These are phyloP conservation scores for Pestalotiopsis sp. DNA, from an alignment of 2,329 filamentous ascomycete species.

Conservation along the genomic window DNA sequence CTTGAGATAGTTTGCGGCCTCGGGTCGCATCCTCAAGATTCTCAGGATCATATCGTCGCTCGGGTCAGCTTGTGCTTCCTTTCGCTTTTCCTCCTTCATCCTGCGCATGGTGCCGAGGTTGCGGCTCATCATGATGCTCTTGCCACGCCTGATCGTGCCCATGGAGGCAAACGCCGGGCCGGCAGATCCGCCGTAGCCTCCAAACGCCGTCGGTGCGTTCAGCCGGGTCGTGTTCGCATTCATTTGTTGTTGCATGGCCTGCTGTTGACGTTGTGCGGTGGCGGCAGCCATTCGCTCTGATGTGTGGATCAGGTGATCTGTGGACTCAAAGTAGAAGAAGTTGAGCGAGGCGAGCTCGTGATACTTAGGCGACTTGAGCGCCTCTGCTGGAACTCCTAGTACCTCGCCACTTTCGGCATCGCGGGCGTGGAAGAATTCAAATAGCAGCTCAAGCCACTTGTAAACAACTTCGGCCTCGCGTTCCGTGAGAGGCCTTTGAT, in stretches of 20 bases:
- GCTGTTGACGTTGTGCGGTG: constrained; percentile 74
- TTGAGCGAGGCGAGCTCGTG: constrained; percentile 95
- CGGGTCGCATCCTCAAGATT: constrained; percentile 92
- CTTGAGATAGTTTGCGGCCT: constrained; percentile 84
- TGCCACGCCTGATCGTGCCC: constrained; percentile 66
- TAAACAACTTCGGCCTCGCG: constrained; percentile 95
- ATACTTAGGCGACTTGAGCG: constrained; percentile 96
- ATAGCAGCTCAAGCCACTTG: constrained; percentile 87
- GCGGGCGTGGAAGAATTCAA: constrained; percentile 92
- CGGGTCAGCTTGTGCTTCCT: constrained; percentile 93
- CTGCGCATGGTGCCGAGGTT: constrained; percentile 96
- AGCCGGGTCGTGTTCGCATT: constrained; percentile 60
- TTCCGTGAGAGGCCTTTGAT: constrained; percentile 79
- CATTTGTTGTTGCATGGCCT: constrained; percentile 59
- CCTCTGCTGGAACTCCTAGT: constrained; percentile 85
- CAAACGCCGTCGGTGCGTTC: constrained; percentile 61
- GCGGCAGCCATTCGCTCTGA: constrained; percentile 94
- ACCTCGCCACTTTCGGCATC: constrained; percentile 79
- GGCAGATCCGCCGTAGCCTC: constrained; percentile 48
- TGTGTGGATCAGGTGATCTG: constrained; percentile 89
- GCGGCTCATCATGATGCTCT: constrained; percentile 90
- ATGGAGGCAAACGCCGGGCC: constrained; percentile 64
- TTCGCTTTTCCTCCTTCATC: constrained; percentile 93
- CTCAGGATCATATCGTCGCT: constrained; percentile 98
- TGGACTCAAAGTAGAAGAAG: constrained; percentile 97